phyloP scores from a whole-genome alignment of 2,329 filamentous ascomycete species.

The Cercospora sp. region DNA sequence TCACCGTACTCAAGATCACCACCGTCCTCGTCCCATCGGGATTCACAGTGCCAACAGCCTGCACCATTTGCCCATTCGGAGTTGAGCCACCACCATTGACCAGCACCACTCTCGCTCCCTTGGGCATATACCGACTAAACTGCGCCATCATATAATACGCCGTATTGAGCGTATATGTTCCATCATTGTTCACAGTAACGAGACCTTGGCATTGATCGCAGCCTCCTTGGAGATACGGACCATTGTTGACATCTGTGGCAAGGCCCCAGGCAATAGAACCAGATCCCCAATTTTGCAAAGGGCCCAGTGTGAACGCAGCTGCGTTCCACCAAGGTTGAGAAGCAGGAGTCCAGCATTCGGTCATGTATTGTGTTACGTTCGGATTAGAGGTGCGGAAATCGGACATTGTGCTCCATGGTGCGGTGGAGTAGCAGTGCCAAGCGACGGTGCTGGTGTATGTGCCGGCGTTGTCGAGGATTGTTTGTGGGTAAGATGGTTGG shows the following conservation, averaged over 20 bases:
- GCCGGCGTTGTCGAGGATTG: conserved; percentile 20
- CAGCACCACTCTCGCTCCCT: conserved; percentile 16
- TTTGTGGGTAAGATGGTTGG: conserved; percentile 22
- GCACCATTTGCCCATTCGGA: conserved; percentile 11
- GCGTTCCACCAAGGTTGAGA: conserved; percentile 23
- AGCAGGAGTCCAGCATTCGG: conserved; percentile 27
- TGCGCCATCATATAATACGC: conserved; percentile 30
- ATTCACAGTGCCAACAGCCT: conserved; percentile 23
- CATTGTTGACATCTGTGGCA: conserved; percentile 18
- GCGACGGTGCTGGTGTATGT: conserved; percentile 24
- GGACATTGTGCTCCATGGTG: conserved; percentile 22
- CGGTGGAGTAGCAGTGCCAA: conserved; percentile 28
- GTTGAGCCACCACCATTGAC: conserved; percentile 14
- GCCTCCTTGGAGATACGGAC: conserved; percentile 22
- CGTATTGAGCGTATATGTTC: conserved; percentile 21
- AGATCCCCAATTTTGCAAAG: conserved; percentile 28
- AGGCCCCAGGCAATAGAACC: conserved; percentile 27
- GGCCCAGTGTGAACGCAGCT: conserved; percentile 25
- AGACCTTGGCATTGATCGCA: conserved; percentile 23
- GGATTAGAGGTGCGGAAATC: conserved; percentile 22
- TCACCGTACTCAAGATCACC: conserved; percentile 20
- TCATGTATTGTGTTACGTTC: conserved; percentile 26
- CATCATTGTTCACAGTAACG: conserved; percentile 22
- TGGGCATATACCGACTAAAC: conserved; percentile 25
- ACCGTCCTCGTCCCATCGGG: conserved; percentile 25